Percentiles rank a stretch among this genome's conserved stretches.
phyloP scores from a whole-genome alignment of 306 rosid species.

The Quercus mongolica region DNA sequence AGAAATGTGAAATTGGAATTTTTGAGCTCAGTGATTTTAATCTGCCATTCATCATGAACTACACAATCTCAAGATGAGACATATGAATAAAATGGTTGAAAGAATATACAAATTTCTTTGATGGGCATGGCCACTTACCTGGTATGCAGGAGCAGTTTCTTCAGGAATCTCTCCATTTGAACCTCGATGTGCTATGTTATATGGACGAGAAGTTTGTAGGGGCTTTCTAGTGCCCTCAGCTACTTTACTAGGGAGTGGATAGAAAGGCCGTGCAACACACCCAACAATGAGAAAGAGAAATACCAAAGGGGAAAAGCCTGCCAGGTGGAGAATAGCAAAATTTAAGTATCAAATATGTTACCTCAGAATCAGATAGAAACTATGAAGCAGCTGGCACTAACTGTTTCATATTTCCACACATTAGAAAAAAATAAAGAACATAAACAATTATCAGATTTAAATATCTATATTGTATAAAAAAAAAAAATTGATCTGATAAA shows the following conservation, averaged over 20 bases:
- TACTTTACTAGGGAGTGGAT: constrained; percentile 58
- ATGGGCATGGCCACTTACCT: constrained; percentile 39
- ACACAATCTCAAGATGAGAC: constrained; percentile 3
- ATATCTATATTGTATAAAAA: not conserved
- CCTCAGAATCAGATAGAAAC: not conserved
- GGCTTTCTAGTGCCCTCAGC: constrained; percentile 37
- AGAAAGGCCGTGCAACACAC: constrained; percentile 58
- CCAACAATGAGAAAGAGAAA: constrained; percentile 51
- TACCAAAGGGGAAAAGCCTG: constrained; percentile 49
- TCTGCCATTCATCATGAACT: not conserved
- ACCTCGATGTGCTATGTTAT: constrained; percentile 85
- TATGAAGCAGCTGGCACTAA: not conserved
- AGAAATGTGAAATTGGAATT: not conserved
- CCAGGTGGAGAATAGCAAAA: not conserved
- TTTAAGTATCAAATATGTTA: not conserved
- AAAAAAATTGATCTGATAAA: not conserved
- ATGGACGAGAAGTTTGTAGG: constrained; percentile 72
- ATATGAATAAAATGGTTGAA: not conserved
- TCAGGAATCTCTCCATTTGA: constrained; percentile 93
- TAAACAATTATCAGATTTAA: not conserved
- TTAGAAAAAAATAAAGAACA: too few species aligned
- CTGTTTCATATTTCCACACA: not conserved
- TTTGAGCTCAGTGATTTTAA: not conserved
- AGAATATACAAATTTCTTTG: constrained; percentile 4
- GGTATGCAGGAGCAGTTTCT: constrained; percentile 76